Evolutionary conservation across 1,284 basidiomycete genomes (phyloP).

Genomic region (Testicularia cyperi): DNA sequence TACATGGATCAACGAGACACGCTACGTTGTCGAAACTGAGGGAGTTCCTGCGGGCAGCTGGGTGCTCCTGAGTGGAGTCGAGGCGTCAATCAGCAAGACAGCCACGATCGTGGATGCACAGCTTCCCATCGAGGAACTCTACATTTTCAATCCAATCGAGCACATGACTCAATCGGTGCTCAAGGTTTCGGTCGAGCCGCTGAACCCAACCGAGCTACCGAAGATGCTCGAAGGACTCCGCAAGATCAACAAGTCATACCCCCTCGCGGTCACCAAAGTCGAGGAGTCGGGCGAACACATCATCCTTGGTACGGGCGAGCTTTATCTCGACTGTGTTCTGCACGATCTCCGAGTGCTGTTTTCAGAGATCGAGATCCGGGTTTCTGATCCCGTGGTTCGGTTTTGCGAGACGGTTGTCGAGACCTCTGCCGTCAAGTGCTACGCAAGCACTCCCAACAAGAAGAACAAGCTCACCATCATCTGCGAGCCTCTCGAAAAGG

Average conservation of each 20-base stretch:
- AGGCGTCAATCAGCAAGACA: conserved; percentile 90
- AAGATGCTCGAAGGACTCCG: conserved; percentile 97
- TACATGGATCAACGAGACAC: conserved; percentile 84
- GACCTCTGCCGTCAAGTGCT: conserved; percentile 95
- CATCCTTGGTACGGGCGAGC: conserved; percentile 91
- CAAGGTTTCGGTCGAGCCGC: conserved; percentile 97
- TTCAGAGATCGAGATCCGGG: conserved; percentile 98
- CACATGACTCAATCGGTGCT: conserved; percentile 97
- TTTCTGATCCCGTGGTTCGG: conserved; percentile 96
- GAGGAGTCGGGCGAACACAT: conserved; percentile 99
- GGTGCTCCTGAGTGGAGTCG: conserved; percentile 86
- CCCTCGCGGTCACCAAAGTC: conserved; percentile 88
- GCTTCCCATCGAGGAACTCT: conserved; percentile 69
- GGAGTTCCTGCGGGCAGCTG: conserved; percentile 89
- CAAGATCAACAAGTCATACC: conserved; percentile 97
- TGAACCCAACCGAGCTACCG: conserved; percentile 92
- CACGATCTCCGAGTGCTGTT: conserved; percentile 91
- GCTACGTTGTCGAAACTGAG: conserved; percentile 87
- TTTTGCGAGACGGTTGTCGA: conserved; percentile 99
- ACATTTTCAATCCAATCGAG: conserved; percentile 92
- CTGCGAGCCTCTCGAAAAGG: conserved; percentile 57
- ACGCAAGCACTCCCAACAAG: conserved; percentile 98
- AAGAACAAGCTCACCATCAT: conserved; percentile 64
- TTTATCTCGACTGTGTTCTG: conserved; percentile 95
- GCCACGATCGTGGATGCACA: conserved; percentile 70